Evolutionary conservation across 2,329 filamentous ascomycete species (phyloP).

Genomic region (Albophoma yamanashiensis): DNA sequence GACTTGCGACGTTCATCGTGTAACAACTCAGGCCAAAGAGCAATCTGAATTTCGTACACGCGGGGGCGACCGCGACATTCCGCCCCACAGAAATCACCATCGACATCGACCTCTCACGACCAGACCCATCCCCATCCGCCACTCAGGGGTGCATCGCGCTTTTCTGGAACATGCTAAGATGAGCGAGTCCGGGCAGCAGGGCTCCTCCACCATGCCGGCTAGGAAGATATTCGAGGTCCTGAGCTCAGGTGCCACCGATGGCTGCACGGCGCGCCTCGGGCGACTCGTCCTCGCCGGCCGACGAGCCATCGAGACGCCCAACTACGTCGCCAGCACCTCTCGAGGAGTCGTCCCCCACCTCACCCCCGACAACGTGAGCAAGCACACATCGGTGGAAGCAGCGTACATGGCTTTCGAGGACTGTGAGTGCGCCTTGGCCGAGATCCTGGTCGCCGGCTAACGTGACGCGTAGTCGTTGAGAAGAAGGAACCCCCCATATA

Average conservation of each 20-base stretch:
- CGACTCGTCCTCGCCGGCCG: conserved; percentile 51
- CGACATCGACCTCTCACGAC: background rate
- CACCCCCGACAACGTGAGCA: conserved; percentile 69
- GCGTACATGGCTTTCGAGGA: conserved; percentile 84
- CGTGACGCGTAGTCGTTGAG: conserved; percentile 40
- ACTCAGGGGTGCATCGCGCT: background rate
- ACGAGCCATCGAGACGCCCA: conserved; percentile 66
- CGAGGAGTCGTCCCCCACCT: conserved; percentile 80
- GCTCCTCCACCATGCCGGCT: conserved; percentile 11
- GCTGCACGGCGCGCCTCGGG: conserved; percentile 52
- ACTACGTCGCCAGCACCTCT: conserved; percentile 70
- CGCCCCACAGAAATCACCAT: background rate
- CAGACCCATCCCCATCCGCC: background rate
- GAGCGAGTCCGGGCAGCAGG: conserved; percentile 11
- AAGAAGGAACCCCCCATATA: conserved; percentile 39
- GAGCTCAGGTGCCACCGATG: conserved; percentile 25
- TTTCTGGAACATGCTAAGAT: conserved; percentile 14
- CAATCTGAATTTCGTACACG: background rate
- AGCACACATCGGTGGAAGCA: conserved; percentile 53
- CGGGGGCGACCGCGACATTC: too few relatives aligned
- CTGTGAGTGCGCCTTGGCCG: conserved; percentile 49
- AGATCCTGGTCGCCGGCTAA: background rate
- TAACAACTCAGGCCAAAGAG: too few relatives aligned
- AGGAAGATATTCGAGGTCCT: conserved; percentile 34
- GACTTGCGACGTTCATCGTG: background rate